Base-by-base conservation (phyloP, 305 asterid species). In the Vinca major region DNA sequence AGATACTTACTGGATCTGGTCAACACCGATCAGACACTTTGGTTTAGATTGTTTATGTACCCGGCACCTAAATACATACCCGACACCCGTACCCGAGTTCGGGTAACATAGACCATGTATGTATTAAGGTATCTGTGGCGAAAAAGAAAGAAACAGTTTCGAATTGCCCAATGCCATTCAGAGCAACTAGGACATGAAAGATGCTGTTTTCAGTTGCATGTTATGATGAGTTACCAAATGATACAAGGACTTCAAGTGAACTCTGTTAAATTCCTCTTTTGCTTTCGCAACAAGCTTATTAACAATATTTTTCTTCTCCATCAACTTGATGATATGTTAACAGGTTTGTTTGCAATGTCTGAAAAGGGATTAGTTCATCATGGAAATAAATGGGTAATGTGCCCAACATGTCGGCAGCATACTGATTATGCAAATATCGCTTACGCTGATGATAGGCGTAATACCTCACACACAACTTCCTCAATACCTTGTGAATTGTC, bases 391-490 rank as follows among this genome's bases (percentile, higher is more conserved):
- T 82, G 88, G 89, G 85, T 93, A 56, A 81, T 89, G 81, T 93
- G 99, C 84, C 97, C 99, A 73, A 89, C 95, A 68, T 93, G 99
- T 78, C 84, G 99, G 63, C 95, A 75, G 58, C 85, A 85, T 72
- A 87, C 91, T 65, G 92, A 86, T 74, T 89, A 82, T 73, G 92
- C 90, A 77, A 93, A 86, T 81, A 86, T 93, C 63, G 96, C 99
- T 11, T 83, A 79, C 65, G 97, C 89, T 80, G 96, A 85, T 83
- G 99, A 93, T 65, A 75, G 74, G 73, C 82, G 70, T 69, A 70
- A 74, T 79, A 71, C 70, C 60, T 73, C 86, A 19, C 52, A 67
- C 60, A 75, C 67, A 62, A 74, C 74, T 72, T 72, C 83, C 68
- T 63, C 72, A 39, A 13, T n/a, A 40, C 66, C 67, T 40, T 69